Conservation (phyloP, 371 early-diverging fungal species). For the Mucor sp. region DNA sequence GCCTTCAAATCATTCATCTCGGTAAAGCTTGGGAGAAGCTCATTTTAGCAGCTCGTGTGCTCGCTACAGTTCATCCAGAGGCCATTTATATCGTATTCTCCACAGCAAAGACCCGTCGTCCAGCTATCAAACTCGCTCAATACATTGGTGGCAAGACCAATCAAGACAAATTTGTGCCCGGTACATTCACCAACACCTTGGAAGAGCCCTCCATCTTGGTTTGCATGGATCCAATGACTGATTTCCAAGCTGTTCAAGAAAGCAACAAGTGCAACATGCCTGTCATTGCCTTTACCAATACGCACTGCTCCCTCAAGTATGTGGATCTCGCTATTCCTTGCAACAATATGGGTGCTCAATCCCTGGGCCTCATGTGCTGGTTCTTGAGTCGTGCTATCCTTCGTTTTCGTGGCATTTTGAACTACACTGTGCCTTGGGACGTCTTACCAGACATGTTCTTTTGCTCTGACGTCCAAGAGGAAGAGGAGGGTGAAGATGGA, state of each 20-base stretch:
- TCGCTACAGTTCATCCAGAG: conserved; percentile 94
- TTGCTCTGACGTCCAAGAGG: conserved; percentile 78
- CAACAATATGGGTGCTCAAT: conserved; percentile 99
- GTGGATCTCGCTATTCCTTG: conserved; percentile 99
- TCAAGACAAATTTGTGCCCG: conserved; percentile 99
- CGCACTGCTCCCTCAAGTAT: conserved; percentile 92
- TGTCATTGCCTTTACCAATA: conserved; percentile 98
- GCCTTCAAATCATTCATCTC: conserved; percentile 97
- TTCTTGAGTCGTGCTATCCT: conserved; percentile 97
- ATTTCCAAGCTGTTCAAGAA: conserved; percentile 99
- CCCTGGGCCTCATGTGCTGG: conserved; percentile 98
- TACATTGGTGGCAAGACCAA: conserved; percentile 97
- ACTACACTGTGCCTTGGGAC: conserved; percentile 85
- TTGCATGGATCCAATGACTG: conserved; percentile 97
- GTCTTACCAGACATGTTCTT: conserved; percentile 99
- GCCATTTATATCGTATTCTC: conserved; percentile 96
- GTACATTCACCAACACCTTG: conserved; percentile 99
- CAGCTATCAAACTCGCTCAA: conserved; percentile 97
- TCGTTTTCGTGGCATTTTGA: conserved; percentile 93
- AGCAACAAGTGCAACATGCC: conserved; percentile 99
- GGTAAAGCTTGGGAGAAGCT: conserved; percentile 99
- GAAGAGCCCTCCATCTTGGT: conserved; percentile 98
- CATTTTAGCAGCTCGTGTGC: conserved; percentile 97
- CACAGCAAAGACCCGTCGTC: conserved; percentile 98
- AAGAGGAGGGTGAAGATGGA: conserved; percentile 62